Conservation (phyloP, 371 early-diverging fungal species). For the Mucor plumbeus region DNA sequence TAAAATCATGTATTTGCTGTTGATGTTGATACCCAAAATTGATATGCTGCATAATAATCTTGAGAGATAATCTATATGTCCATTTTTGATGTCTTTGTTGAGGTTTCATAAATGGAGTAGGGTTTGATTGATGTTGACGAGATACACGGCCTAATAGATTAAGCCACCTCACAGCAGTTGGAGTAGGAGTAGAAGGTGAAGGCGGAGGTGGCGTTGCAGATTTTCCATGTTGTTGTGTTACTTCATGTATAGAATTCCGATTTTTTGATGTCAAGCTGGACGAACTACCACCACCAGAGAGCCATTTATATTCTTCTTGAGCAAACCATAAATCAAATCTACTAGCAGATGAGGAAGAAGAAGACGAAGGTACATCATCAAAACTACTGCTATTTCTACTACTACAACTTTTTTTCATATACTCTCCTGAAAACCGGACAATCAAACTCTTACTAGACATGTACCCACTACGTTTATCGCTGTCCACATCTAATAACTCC, state of each 20-base stretch:
- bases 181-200: not conserved
- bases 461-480: not conserved
- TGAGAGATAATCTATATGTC: conserved; percentile 12
- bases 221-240: not conserved
- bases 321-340: conserved; percentile 23
- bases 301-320: conserved; percentile 29
- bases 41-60: conserved; percentile 8
- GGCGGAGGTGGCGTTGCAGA: no score
- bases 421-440: conserved; percentile 20
- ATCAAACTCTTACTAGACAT: conserved; percentile 13
- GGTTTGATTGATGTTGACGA: not conserved
- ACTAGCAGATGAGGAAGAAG: conserved; percentile 8
- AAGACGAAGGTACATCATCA: conserved; percentile 14
- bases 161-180: conserved; percentile 1
- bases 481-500: not conserved
- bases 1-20: not conserved
- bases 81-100: not conserved
- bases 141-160: conserved; percentile 3
- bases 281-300: not conserved
- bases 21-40: conserved; percentile 6
- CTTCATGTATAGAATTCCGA: not conserved
- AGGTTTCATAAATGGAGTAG: not conserved
- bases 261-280: not conserved
- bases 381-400: not conserved
- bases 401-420: not conserved